Evolutionary conservation across 1,284 basidiomycete genomes (phyloP), one percentile per base, ranked within the genome.

Genomic region (Erythrobasidium hasegawianum): DNA sequence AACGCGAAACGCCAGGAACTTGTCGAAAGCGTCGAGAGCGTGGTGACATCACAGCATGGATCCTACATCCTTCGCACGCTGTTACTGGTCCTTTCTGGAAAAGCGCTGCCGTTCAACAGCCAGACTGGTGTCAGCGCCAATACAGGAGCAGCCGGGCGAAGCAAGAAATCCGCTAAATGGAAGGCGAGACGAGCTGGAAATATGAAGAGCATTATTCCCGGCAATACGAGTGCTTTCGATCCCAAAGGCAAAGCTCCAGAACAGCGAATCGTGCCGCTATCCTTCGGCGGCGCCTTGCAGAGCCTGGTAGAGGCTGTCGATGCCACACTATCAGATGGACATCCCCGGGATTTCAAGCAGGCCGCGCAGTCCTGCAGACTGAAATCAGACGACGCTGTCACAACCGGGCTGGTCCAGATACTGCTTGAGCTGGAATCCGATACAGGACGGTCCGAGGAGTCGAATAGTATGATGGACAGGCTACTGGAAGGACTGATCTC

Each of bases 51-150:
- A 8, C 62, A 65, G 52, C 93, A 92, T 74, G 90, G 86, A 26
- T 92, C 92, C 0, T 93, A 95, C 72, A 88, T 91, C 41, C 71
- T 94, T 55, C 86, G 91, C 40, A 84, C 87, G 16, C 78, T 96
- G 1, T 81, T 96, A 5, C 76, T 87, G 5, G 81, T 95, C 33
- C 81, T 95, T 18, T 86, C 84, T 16, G 76, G 77, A 52, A 1
- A 74, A 79, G 26, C 78, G 77, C 1, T 85, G 87, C 1, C 79
- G 81, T 57, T 66, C 20, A 33, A 49, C 41, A 59, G 64, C 49
- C 43, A 65, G 47, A 41, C 24, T 16, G 18, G 33, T 10, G 14
- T 29, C n/a, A 49, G 14, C 9, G 39, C 54, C 2, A 41, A 76
- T 29, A 74, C 78, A 65, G 78, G 77, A 69, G 75, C 75, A 11